phyloP scores from a whole-genome alignment of 2,329 filamentous ascomycete species.

The Diaporthe batatas region DNA sequence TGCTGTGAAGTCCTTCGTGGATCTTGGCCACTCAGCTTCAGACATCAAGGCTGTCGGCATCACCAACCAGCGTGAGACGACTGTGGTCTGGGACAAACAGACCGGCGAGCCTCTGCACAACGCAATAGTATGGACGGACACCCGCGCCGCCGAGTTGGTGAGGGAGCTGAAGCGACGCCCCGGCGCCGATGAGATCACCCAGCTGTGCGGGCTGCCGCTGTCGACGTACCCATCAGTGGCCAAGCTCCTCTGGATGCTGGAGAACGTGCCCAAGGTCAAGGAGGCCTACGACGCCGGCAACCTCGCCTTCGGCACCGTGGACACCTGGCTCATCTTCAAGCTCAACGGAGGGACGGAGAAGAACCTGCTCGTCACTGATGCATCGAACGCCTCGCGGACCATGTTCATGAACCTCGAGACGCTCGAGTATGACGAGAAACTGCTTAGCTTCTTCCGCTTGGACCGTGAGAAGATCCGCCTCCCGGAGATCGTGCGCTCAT shows the following conservation, averaged over 20 bases:
- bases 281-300: slow-evolving; percentile 81
- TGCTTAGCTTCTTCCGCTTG: slow-evolving; percentile 84
- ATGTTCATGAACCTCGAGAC: slow-evolving; percentile 95
- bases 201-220: slow-evolving; percentile 83
- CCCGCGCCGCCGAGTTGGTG: slow-evolving; percentile 78
- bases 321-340: slow-evolving; percentile 89
- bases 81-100: slow-evolving; percentile 84
- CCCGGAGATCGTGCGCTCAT: slow-evolving; percentile 85
- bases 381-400: slow-evolving; percentile 88
- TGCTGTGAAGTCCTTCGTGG: slow-evolving; percentile 78
- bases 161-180: slow-evolving; percentile 78
- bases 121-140: slow-evolving; percentile 92
- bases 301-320: slow-evolving; percentile 87
- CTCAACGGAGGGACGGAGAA: slow-evolving; percentile 78
- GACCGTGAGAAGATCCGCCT: slow-evolving; percentile 76
- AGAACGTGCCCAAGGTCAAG: slow-evolving; percentile 77
- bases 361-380: slow-evolving; percentile 85
- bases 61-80: slow-evolving; percentile 92
- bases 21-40: slow-evolving; percentile 73
- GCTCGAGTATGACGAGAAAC: slow-evolving; percentile 81
- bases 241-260: slow-evolving; percentile 86
- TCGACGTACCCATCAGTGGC: slow-evolving; percentile 91
- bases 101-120: slow-evolving; percentile 87
- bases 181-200: slow-evolving; percentile 76
- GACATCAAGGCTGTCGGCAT: slow-evolving; percentile 85